Evolutionary conservation across 2,329 filamentous ascomycete species (phyloP), one percentile per base, ranked within the genome.

Genomic region (Zasmidium cellare): DNA sequence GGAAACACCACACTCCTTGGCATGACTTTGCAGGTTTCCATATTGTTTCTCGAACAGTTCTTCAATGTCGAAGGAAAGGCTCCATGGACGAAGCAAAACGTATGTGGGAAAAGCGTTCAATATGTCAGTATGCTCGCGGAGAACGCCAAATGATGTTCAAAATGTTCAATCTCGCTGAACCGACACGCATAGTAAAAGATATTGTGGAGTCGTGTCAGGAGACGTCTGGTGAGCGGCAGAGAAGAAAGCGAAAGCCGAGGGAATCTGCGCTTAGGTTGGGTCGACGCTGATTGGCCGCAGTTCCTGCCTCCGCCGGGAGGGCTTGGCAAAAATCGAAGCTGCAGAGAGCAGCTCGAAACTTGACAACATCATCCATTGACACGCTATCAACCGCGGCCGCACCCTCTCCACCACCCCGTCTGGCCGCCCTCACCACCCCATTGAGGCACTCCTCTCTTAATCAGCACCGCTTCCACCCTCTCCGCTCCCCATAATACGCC

Each of bases 401-500:
- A 44, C 31, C 28, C 22, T 20, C 20, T 12, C 19, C 50, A 44
- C 50, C 28, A 9, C 12, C 50, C 35, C 31, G 20, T 24, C 50
- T 44, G 47, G 47, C 23, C 47, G 24, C 47, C 22, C 23, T 28
- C 23, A 12, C 22, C 22, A 28, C 24, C 28, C 31, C 31, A 51
- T 53, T 47, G 49, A 53, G 55, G 55, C 19, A 24, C 44, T 48
- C 57, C 52, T 57, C 46, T 47, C 14, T 46, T 24, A 46, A 38
- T 48, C 45, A 25, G 20, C 53, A 46, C 51, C 44, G 19, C 23
- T 52, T 35, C 31, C 22, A 28, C 28, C 47, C 57, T 53, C 57
- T 58, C 52, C 57, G 51, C 59, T 58, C 53, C 53, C 16, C 56
- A 46, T 20, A 19, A 19, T 25, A 49, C 57, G 44, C 53, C 56